Evolutionary conservation across 2,329 filamentous ascomycete genomes (phyloP), one percentile per base, ranked within the genome.

Genomic region (Talaromyces sp.): DNA sequence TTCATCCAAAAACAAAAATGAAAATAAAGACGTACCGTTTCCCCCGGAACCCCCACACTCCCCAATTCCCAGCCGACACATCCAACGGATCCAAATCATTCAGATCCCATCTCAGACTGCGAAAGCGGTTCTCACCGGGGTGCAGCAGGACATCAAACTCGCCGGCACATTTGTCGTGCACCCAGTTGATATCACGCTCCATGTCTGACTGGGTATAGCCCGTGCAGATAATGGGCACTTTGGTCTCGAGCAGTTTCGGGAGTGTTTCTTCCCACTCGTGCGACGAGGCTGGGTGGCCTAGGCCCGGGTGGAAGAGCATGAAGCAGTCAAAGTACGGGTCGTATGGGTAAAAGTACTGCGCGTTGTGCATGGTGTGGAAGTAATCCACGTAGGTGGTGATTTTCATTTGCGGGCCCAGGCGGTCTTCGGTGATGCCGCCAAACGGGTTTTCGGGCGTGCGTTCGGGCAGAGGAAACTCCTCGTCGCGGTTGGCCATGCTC

Each of bases 241-340:
- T 99, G 3, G 96, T 99, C 78, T 97, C 93, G 21, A 99, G 81
- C 29, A 99, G 83, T 69, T 92, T 82, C 2, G 95, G 95, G 8
- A 99, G 77, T 0, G 95, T 98, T 68, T 93, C 88, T 62, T 89
- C 85, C 95, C 96, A 99, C 75, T 99, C 95, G 69, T 96, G 90
- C 57, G 90, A 90, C 70, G 89, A 93, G 14, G 93, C 91, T 0
- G 96, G 93, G 74, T 99, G 95, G 13, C 95, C 96, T 19, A 99
- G 84, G 9, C 96, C 96, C 0, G 96, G 96, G 71, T 99, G 96
- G 82, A 98, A 99, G 56, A 97, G 84, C 70, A 99, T 87, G 72
- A 99, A 96, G 75, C 90, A 95, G 80, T 99, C 95, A 75, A 99
- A 96, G 79, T 99, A 99, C 0, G 95, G 95, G 72, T 99, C 95